Base-by-base conservation (phyloP, 371 early-diverging fungal genomes). In the Neoconidiobolus thromboides region DNA sequence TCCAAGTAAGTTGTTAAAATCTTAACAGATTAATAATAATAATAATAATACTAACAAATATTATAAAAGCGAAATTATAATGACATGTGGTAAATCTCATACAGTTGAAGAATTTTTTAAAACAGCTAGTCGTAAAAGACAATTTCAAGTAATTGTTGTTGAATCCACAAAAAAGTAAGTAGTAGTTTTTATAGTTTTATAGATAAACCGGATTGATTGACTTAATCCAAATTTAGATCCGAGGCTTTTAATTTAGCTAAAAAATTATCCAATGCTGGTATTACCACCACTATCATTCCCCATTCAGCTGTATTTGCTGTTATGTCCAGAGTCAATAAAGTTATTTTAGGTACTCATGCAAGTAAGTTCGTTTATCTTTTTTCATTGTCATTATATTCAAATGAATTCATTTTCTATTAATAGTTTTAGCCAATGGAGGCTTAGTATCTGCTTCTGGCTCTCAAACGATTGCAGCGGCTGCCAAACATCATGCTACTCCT, bases 281-380 rank as follows among this genome's bases (percentile, higher is more conserved):
- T 96, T 61, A 93, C 92, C 58, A 87, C 91, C 0, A 92, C 90
- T 0, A 79, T 95, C n/a, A 85, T 96, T 49, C 78, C 91, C 2
- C 96, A 95, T 64, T 80, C 92, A 3, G 92, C 95, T 1, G 82
- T 92, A 9, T 93, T 91, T 79, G 95, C 95, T 1, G 83, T 92
- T 60, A 95, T 96, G 95, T 86, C 95, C 52, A 82, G 94, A 53
- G 93, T 95, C 15, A 92, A 94, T 78, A 96, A 93, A 71, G 94
- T 96, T 39, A 91, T 96, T 39, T 68, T 96, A 50, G 94, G 94
- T 15, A 81, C 92, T 0, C 92, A 93, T 63, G 89, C 92, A 41
- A 85, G 83, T 82, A 76, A 7, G 41, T 26, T 46, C 14, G 12
- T 42, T 68, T 48, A 48, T 64, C 36, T 63, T 14, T 26, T 26